Evolutionary conservation across 106 monocot species (phyloP).

Genomic region (Allium sativum): DNA sequence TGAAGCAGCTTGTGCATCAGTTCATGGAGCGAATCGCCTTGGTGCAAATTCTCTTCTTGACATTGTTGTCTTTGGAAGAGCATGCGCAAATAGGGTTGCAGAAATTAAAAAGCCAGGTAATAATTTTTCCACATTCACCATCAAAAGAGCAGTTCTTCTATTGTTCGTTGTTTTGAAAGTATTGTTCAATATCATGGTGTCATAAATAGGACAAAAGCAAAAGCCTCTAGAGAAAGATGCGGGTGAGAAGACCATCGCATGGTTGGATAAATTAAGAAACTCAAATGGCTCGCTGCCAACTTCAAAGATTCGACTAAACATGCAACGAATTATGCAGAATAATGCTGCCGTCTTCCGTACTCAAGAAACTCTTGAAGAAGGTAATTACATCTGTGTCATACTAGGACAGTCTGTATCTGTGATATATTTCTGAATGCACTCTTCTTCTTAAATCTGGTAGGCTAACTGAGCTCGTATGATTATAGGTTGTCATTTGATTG

Average conservation of each 20-base stretch:
- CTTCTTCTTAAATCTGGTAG: no score
- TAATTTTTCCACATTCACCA: background rate
- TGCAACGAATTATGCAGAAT: slow-evolving; percentile 99
- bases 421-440: background rate
- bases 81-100: slow-evolving; percentile 92
- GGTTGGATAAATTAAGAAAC: slow-evolving; percentile 88
- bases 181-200: no score
- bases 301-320: slow-evolving; percentile 87
- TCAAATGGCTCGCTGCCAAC: slow-evolving; percentile 80
- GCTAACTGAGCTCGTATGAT: background rate
- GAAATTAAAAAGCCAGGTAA: slow-evolving; percentile 75
- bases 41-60: slow-evolving; percentile 98
- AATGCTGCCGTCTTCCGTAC: slow-evolving; percentile 98
- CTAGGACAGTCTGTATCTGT: background rate
- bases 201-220: slow-evolving; percentile 51
- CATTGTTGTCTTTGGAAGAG: slow-evolving; percentile 97
- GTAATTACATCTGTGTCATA: slow-evolving; percentile 12
- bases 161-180: no score
- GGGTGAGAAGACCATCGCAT: slow-evolving; percentile 85
- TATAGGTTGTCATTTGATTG: slow-evolving; percentile 72
- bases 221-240: slow-evolving; percentile 75
- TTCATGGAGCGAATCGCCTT: slow-evolving; percentile 96
- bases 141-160: no score
- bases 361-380: slow-evolving; percentile 95
- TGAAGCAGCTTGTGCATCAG: slow-evolving; percentile 96